Percentiles rank a stretch among this genome's conserved stretches.
Conservation (phyloP, 2,329 filamentous ascomycete species). For the Phialophora tarda region DNA sequence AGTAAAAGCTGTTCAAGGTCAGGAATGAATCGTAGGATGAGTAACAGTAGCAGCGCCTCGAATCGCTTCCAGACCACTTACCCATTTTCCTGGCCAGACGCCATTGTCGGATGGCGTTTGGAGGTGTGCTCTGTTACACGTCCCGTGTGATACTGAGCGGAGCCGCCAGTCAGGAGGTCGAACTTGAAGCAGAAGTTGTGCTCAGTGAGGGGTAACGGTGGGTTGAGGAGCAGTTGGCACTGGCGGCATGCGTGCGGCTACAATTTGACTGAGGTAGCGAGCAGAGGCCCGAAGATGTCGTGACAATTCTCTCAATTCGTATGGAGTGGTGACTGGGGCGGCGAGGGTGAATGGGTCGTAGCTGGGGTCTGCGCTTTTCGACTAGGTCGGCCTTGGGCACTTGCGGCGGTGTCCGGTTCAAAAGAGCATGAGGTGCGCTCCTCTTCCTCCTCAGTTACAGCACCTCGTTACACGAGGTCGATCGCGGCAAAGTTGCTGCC, state of each 20-base stretch:
- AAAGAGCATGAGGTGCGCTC: not conserved
- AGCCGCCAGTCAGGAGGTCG: conserved; percentile 26
- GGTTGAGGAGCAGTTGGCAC: conserved; percentile 20
- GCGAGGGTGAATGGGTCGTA: not conserved
- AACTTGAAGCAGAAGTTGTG: conserved; percentile 19
- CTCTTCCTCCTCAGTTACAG: not conserved
- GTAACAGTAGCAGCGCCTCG: not conserved
- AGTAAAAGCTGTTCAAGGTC: conserved; percentile 59
- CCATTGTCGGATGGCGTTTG: conserved; percentile 28
- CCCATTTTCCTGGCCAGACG: conserved; percentile 33
- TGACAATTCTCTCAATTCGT: conserved; percentile 11
- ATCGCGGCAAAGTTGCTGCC: too few species aligned
- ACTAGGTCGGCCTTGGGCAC: conserved; percentile 1
- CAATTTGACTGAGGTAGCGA: conserved; percentile 14
- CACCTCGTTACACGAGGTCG: not conserved
- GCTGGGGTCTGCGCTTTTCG: conserved; percentile 3
- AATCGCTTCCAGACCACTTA: conserved; percentile 17
- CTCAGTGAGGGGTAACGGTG: conserved; percentile 28
- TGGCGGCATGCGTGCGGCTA: conserved; percentile 35
- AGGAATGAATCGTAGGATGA: conserved; percentile 6
- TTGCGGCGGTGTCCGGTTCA: not conserved
- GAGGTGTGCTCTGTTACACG: conserved; percentile 21
- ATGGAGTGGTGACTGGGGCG: conserved; percentile 8
- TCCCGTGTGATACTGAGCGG: conserved; percentile 13
- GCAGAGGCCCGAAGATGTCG: conserved; percentile 15